Evolutionary conservation across 441 rosid species (phyloP).

Genomic region (Populus trichocarpa): DNA sequence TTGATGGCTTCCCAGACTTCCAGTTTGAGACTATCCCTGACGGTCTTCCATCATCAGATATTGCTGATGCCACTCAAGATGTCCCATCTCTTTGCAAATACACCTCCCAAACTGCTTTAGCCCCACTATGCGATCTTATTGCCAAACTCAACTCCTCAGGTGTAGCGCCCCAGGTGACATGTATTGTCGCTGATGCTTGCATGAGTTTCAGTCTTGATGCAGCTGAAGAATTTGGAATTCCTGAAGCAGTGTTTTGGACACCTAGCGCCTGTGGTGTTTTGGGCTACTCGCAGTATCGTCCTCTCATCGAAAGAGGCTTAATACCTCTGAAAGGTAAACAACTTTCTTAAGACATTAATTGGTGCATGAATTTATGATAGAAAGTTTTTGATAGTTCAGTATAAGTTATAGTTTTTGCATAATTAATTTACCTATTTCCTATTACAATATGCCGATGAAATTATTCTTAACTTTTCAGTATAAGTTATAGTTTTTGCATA

Average conservation of each 20-base stretch:
- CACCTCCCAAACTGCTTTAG: constrained; percentile 20
- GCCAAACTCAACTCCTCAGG: background rate
- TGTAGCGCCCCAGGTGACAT: constrained; percentile 15
- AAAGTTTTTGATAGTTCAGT: background rate
- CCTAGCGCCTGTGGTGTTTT: constrained; percentile 20
- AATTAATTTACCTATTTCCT: too few relatives aligned
- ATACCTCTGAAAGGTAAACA: constrained; percentile 5
- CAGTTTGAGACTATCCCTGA: constrained; percentile 39
- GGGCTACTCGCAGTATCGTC: constrained; percentile 5
- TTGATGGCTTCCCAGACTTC: constrained; percentile 31
- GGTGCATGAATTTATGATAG: background rate
- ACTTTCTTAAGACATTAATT: background rate
- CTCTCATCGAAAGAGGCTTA: constrained; percentile 4
- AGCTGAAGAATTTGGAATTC: constrained; percentile 18
- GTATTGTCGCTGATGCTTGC: constrained; percentile 16
- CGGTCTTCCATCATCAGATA: constrained; percentile 33
- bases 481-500: background rate
- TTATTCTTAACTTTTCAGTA: background rate
- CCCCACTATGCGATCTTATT: constrained; percentile 28
- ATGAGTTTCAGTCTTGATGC: constrained; percentile 18
- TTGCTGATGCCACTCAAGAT: constrained; percentile 32
- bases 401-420: background rate
- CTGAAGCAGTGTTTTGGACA: constrained; percentile 17
- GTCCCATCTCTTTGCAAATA: constrained; percentile 28
- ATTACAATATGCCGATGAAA: too few relatives aligned